Evolutionary conservation across 169 alveolate genomes (phyloP).

Genomic region (Eimeria falciformis): DNA sequence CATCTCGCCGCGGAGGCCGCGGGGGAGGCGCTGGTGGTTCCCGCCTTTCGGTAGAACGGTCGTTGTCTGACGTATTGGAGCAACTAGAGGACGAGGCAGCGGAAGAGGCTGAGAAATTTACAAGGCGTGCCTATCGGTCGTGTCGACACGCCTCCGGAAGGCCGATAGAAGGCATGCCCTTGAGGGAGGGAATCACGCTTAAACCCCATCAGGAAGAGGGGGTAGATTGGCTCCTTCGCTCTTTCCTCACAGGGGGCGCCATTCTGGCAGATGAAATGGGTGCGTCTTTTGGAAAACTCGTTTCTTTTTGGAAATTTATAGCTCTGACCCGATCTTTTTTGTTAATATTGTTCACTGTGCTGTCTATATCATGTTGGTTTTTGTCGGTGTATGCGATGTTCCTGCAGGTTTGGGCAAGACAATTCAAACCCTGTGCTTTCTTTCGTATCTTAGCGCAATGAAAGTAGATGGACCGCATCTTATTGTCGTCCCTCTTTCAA

Average conservation of each 20-base stretch:
- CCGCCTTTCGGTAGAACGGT: slow-evolving; percentile 72
- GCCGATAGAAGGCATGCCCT: slow-evolving; percentile 76
- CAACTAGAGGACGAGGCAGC: slow-evolving; percentile 71
- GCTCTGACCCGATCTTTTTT: not conserved
- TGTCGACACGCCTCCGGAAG: slow-evolving; percentile 84
- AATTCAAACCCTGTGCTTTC: slow-evolving; percentile 92
- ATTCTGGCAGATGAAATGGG: slow-evolving; percentile 95
- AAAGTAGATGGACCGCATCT: slow-evolving; percentile 94
- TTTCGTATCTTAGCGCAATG: slow-evolving; percentile 87
- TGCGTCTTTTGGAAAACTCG: too few species aligned
- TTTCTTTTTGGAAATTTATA: too few species aligned
- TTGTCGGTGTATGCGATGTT: not conserved
- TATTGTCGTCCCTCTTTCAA: slow-evolving; percentile 96
- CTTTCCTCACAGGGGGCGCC: slow-evolving; percentile 92
- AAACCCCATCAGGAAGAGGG: slow-evolving; percentile 94
- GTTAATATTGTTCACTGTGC: not conserved
- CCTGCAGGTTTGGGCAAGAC: slow-evolving; percentile 92
- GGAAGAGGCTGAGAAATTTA: slow-evolving; percentile 56
- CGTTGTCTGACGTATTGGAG: slow-evolving; percentile 60
- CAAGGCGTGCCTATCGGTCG: slow-evolving; percentile 84
- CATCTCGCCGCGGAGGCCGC: not conserved
- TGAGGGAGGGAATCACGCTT: slow-evolving; percentile 87
- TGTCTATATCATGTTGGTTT: too few species aligned
- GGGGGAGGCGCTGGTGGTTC: slow-evolving; percentile 21
- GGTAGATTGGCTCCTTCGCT: slow-evolving; percentile 92